These are phyloP conservation scores for Begonia loranthoides DNA, from an alignment of 306 rosid species.

Conservation along the genomic window DNA sequence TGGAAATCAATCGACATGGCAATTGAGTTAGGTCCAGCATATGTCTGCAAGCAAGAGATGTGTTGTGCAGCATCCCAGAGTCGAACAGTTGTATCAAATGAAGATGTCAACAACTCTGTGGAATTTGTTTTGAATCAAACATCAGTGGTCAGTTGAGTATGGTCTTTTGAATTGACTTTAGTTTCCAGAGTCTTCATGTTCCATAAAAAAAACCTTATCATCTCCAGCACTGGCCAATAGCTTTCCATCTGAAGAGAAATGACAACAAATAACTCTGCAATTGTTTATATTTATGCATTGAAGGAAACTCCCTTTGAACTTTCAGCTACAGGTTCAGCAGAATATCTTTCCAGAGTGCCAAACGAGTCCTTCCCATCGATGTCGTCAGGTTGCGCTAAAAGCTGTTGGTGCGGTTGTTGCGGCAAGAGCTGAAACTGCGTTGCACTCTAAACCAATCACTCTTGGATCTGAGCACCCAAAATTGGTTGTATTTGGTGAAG, in stretches of 20 bases:
- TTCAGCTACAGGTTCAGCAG: slow-evolving; percentile 71
- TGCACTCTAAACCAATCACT: slow-evolving; percentile 67
- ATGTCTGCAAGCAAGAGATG: slow-evolving; percentile 33
- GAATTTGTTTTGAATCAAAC: slow-evolving; percentile 90
- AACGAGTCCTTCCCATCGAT: slow-evolving; percentile 87
- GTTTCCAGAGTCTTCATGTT: slow-evolving; percentile 79
- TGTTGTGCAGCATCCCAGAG: slow-evolving; percentile 87
- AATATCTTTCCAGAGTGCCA: slow-evolving; percentile 57
- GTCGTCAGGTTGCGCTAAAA: slow-evolving; percentile 80
- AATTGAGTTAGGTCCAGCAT: slow-evolving; percentile 50
- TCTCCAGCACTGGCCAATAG: slow-evolving; percentile 90
- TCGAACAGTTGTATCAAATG: slow-evolving; percentile 78
- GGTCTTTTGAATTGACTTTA: slow-evolving; percentile 59
- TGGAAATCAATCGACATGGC: slow-evolving; percentile 88
- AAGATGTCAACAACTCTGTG: slow-evolving; percentile 79
- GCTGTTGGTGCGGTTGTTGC: slow-evolving; percentile 43
- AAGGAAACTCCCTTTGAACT: slow-evolving; percentile 77
- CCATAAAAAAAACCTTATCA: slow-evolving; percentile 94
- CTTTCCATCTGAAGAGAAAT: slow-evolving; percentile 96
- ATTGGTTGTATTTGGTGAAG: slow-evolving; percentile 77
- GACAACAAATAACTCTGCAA: slow-evolving; percentile 77
- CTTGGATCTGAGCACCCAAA: slow-evolving; percentile 71
- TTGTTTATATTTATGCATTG: slow-evolving; percentile 70
- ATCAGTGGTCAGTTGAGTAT: slow-evolving; percentile 53
- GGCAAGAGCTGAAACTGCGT: slow-evolving; percentile 82